Evolutionary conservation across 1,284 basidiomycete species (phyloP).

Genomic region (Fomes fomentarius): DNA sequence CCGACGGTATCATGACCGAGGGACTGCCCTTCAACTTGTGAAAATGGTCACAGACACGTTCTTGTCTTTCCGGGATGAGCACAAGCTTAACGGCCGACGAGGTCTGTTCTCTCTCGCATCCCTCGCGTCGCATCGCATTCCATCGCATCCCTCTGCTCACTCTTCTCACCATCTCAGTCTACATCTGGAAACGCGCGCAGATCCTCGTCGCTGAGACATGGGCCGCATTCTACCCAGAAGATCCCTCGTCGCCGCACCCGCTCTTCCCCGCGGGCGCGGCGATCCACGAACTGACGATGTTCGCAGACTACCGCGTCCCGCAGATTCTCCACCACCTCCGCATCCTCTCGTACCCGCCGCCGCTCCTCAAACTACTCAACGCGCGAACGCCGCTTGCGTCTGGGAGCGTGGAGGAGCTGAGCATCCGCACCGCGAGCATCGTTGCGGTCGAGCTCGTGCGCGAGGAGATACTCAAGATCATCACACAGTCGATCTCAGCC

Average conservation of each 20-base stretch:
- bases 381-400: constrained; percentile 46
- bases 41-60: constrained; percentile 71
- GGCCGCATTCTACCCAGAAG: constrained; percentile 75
- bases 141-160: neutral
- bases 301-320: constrained; percentile 86
- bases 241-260: constrained; percentile 54
- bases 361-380: constrained; percentile 52
- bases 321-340: constrained; percentile 81
- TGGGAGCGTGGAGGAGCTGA: constrained; percentile 70
- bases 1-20: constrained; percentile 47
- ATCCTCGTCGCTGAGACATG: constrained; percentile 85
- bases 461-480: constrained; percentile 46
- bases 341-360: constrained; percentile 67
- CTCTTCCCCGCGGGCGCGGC: constrained; percentile 68
- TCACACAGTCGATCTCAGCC: constrained; percentile 17
- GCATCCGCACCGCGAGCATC: constrained; percentile 74
- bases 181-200: constrained; percentile 84
- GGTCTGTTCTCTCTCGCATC: constrained; percentile 42
- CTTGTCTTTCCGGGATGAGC: constrained; percentile 77
- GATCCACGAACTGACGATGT: constrained; percentile 79
- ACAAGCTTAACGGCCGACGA: constrained; percentile 55
- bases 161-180: constrained; percentile 46
- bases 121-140: neutral
- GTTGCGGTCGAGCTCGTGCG: constrained; percentile 75
- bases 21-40: constrained; percentile 73